A percentile compares a stretch with the other conserved stretches of the same genome.
These are phyloP conservation scores for Aspergillus sp. DNA, from an alignment of 2,329 filamentous ascomycete species.

Conservation along the genomic window DNA sequence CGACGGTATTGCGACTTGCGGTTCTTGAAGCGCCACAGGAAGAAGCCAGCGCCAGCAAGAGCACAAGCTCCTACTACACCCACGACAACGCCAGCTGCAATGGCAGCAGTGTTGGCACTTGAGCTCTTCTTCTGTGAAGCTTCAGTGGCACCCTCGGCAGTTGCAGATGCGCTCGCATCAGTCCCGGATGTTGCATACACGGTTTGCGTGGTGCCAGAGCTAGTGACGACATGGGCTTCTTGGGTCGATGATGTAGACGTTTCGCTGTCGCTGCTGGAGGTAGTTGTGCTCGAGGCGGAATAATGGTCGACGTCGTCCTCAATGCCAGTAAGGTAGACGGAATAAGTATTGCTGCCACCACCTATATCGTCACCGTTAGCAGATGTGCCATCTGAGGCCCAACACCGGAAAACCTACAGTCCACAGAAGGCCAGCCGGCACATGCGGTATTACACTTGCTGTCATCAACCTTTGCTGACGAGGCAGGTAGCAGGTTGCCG, in stretches of 20 bases:
- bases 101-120: conserved; percentile 72
- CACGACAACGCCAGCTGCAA: conserved; percentile 85
- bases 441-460: conserved; percentile 67
- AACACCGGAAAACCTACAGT: conserved; percentile 57
- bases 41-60: conserved; percentile 68
- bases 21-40: conserved; percentile 73
- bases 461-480: conserved; percentile 57
- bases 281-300: conserved; percentile 27
- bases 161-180: background rate
- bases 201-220: conserved; percentile 30
- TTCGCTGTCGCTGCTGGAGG: conserved; percentile 33
- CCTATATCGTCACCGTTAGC: conserved; percentile 47
- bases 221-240: conserved; percentile 20
- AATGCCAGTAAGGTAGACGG: conserved; percentile 56
- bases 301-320: conserved; percentile 39
- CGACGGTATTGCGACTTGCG: conserved; percentile 80
- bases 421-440: conserved; percentile 61
- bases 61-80: conserved; percentile 71
- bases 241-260: conserved; percentile 42
- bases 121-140: conserved; percentile 22
- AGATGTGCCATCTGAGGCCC: background rate
- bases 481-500: conserved; percentile 67
- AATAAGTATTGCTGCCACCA: conserved; percentile 57
- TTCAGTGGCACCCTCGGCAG: conserved; percentile 1
- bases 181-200: conserved; percentile 39